Conservation (phyloP, 495 filamentous ascomycete species). For the Talaromyces liani region DNA sequence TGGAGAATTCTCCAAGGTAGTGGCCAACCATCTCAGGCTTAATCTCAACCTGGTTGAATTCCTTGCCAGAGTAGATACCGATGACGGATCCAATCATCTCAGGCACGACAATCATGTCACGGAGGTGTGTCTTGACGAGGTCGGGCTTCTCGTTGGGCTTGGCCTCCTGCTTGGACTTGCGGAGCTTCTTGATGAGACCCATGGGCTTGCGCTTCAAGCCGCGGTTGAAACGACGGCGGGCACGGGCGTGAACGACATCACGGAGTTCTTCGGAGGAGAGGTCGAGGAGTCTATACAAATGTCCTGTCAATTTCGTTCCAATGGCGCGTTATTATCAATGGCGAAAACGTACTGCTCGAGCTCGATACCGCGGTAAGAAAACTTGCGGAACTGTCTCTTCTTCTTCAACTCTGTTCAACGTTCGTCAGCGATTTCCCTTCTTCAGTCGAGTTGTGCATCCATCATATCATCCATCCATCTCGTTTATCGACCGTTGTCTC, state of each 20-base stretch:
- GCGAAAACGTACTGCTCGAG: slow-evolving; percentile 81
- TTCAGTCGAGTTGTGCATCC: slow-evolving; percentile 21
- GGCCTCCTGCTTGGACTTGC: slow-evolving; percentile 99
- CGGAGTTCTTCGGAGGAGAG: slow-evolving; percentile 97
- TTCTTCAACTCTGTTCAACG: slow-evolving; percentile 78
- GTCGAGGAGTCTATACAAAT: slow-evolving; percentile 72
- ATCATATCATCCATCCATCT: slow-evolving; percentile 10
- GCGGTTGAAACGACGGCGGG: slow-evolving; percentile 97
- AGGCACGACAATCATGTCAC: slow-evolving; percentile 97
- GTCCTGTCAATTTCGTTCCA: slow-evolving; percentile 36
- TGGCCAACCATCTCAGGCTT: slow-evolving; percentile 99
- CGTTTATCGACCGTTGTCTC: slow-evolving; percentile 10
- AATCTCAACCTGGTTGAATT: slow-evolving; percentile 99
- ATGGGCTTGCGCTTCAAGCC: slow-evolving; percentile 99
- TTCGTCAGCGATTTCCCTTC: slow-evolving; percentile 31
- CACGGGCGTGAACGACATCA: slow-evolving; percentile 97
- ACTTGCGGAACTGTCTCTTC: slow-evolving; percentile 99
- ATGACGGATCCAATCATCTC: slow-evolving; percentile 99
- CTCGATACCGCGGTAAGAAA: slow-evolving; percentile 98
- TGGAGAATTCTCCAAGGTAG: slow-evolving; percentile 98
- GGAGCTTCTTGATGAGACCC: slow-evolving; percentile 99
- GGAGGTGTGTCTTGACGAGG: slow-evolving; percentile 97
- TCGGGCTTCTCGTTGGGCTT: slow-evolving; percentile 99
- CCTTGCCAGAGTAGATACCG: slow-evolving; percentile 99
- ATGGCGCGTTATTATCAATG: slow-evolving; percentile 49